Conservation (phyloP, 176 grass and related monocot species). For the Lolium multiflorum region DNA sequence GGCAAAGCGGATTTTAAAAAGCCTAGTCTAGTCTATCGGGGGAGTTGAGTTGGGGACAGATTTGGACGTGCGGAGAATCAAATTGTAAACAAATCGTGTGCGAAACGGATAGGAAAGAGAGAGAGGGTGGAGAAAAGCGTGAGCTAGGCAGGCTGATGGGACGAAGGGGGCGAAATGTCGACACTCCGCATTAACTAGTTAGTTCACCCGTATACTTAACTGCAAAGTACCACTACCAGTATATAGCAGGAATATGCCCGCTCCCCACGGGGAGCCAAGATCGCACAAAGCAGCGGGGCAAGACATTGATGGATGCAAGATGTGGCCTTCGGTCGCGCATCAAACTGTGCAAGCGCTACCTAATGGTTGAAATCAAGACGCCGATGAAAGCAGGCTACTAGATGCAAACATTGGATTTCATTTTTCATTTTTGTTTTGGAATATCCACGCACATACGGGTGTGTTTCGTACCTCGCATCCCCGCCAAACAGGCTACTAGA, state of each 20-base stretch:
- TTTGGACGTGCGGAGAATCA: conserved; percentile 35
- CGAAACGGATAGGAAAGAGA: conserved; percentile 20
- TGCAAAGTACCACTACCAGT: background rate
- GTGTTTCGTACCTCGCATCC: too few relatives aligned
- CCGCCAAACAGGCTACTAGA: too few relatives aligned
- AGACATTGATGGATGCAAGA: background rate
- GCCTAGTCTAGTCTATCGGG: background rate
- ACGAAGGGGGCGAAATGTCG: conserved; percentile 34
- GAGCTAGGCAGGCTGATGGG: too few relatives aligned
- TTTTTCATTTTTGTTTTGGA: too few relatives aligned
- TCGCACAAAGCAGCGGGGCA: background rate
- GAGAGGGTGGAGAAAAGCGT: background rate
- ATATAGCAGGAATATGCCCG: background rate
- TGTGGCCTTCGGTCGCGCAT: too few relatives aligned
- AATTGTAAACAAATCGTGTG: background rate
- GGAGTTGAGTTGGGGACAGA: background rate
- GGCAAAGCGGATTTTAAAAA: conserved; percentile 34
- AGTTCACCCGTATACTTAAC: conserved; percentile 37
- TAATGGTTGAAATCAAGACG: too few relatives aligned
- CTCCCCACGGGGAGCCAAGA: background rate
- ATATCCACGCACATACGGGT: too few relatives aligned
- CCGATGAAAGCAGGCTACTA: too few relatives aligned
- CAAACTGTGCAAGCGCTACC: too few relatives aligned
- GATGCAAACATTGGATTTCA: too few relatives aligned
- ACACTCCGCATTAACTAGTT: conserved; percentile 55